These are phyloP conservation scores for Alternaria atra DNA, from an alignment of 2,329 filamentous ascomycete genomes.

Conservation along the genomic window DNA sequence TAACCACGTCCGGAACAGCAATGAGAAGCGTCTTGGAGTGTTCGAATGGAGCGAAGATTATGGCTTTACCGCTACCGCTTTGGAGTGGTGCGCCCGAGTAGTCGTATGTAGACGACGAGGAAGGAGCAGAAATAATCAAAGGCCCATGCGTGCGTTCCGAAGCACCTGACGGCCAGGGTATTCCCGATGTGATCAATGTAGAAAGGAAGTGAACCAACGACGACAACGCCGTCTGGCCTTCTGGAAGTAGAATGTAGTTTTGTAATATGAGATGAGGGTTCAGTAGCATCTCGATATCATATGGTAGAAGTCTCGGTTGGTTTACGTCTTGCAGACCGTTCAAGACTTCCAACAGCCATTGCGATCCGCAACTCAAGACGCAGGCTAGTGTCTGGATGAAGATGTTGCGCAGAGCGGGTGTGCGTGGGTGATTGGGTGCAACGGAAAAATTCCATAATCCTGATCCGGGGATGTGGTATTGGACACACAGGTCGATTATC, in stretches of 20 bases:
- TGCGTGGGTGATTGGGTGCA: slow-evolving; percentile 42
- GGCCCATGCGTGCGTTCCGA: slow-evolving; percentile 45
- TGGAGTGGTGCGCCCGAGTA: background rate
- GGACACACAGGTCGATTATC: slow-evolving; percentile 49
- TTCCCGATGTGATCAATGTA: slow-evolving; percentile 38
- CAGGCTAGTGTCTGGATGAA: slow-evolving; percentile 55
- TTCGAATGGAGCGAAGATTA: slow-evolving; percentile 46
- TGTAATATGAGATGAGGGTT: slow-evolving; percentile 49
- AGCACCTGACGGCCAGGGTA: slow-evolving; percentile 44
- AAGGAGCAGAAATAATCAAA: slow-evolving; percentile 34
- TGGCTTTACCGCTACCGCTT: slow-evolving; percentile 34
- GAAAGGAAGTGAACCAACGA: slow-evolving; percentile 31
- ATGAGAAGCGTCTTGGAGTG: slow-evolving; percentile 43
- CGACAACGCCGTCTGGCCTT: slow-evolving; percentile 30
- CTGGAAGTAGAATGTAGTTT: slow-evolving; percentile 44
- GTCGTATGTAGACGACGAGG: slow-evolving; percentile 7
- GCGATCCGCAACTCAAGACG: slow-evolving; percentile 51
- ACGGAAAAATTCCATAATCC: slow-evolving; percentile 42
- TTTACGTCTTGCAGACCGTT: slow-evolving; percentile 34
- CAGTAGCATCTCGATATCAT: slow-evolving; percentile 36
- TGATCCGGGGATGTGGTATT: slow-evolving; percentile 31
- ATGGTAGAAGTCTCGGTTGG: slow-evolving; percentile 17
- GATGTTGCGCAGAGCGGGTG: slow-evolving; percentile 51
- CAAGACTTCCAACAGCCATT: slow-evolving; percentile 51
- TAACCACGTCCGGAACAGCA: slow-evolving; percentile 41